Conservation (phyloP, 2,329 filamentous ascomycete species). For the Cadophora sp. region DNA sequence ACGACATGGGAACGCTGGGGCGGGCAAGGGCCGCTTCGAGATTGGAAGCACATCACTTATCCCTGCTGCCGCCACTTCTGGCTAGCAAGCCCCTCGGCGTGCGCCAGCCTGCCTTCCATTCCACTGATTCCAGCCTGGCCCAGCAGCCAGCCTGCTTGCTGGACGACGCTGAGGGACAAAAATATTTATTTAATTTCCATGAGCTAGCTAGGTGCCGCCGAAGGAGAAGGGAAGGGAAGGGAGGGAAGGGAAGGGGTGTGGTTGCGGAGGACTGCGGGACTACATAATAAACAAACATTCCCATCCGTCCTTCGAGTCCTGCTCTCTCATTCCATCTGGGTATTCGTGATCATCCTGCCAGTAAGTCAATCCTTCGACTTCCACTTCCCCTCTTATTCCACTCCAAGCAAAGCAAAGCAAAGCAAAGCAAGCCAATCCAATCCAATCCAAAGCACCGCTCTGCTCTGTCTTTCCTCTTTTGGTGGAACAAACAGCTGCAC, state of each 20-base stretch:
- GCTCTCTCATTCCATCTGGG: neutral
- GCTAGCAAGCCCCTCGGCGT: constrained; percentile 6
- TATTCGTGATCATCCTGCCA: neutral
- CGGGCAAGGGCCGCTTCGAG: neutral
- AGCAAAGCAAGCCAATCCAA: neutral
- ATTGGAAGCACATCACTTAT: neutral
- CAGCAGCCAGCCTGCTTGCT: neutral
- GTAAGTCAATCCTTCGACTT: neutral
- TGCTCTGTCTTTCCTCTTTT: constrained; percentile 7
- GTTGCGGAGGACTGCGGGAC: too few species aligned
- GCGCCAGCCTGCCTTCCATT: neutral
- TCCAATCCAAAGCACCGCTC: neutral
- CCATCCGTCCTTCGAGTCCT: neutral
- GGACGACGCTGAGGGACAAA: neutral
- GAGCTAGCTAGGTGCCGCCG: constrained; percentile 3
- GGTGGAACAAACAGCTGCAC: neutral
- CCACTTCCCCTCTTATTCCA: neutral
- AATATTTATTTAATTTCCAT: constrained; percentile 12
- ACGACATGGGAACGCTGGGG: neutral
- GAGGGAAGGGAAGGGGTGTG: too few species aligned
- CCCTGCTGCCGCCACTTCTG: constrained; percentile 12
- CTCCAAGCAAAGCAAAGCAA: too few species aligned
- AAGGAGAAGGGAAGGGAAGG: neutral
- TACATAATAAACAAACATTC: constrained; percentile 10
- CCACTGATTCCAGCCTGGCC: too few species aligned